phyloP scores from a whole-genome alignment of 768 basidiomycete genomes.

The Termitomyces sp. region DNA sequence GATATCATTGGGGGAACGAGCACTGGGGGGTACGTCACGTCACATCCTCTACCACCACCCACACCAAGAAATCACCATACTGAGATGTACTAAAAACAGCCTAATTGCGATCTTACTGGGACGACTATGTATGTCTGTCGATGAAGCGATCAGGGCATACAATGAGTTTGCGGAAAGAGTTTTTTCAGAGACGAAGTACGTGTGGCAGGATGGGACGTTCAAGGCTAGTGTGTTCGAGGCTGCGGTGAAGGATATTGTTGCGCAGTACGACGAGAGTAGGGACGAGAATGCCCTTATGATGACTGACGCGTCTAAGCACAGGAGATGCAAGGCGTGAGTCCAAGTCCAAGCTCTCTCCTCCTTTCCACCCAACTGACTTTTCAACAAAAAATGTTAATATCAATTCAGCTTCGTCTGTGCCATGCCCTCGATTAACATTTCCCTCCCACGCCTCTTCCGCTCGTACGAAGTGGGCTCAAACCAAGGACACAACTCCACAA shows the following conservation, averaged over 20 bases:
- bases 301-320: not conserved
- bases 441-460: slow-evolving; percentile 14
- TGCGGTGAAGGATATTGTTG: slow-evolving; percentile 5
- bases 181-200: slow-evolving; percentile 4
- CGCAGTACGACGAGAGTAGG: not conserved
- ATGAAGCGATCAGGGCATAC: slow-evolving; percentile 22
- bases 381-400: too few relatives aligned
- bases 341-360: not conserved
- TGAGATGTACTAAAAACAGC: slow-evolving; percentile 5
- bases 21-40: slow-evolving; percentile 22
- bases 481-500: slow-evolving; percentile 14
- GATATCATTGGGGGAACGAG: slow-evolving; percentile 26
- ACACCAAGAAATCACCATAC: too few relatives aligned
- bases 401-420: not conserved
- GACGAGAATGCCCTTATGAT: slow-evolving; percentile 6
- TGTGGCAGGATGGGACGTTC: slow-evolving; percentile 6
- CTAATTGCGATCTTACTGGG: slow-evolving; percentile 27
- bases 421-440: slow-evolving; percentile 2
- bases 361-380: not conserved
- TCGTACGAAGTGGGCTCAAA: slow-evolving; percentile 8
- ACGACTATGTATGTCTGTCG: slow-evolving; percentile 22
- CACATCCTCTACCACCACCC: too few relatives aligned
- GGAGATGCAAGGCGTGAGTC: slow-evolving; percentile 7
- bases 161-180: slow-evolving; percentile 10
- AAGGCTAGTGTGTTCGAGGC: not conserved